Base-by-base conservation (phyloP, 345 rosid species). In the Linum tenue region DNA sequence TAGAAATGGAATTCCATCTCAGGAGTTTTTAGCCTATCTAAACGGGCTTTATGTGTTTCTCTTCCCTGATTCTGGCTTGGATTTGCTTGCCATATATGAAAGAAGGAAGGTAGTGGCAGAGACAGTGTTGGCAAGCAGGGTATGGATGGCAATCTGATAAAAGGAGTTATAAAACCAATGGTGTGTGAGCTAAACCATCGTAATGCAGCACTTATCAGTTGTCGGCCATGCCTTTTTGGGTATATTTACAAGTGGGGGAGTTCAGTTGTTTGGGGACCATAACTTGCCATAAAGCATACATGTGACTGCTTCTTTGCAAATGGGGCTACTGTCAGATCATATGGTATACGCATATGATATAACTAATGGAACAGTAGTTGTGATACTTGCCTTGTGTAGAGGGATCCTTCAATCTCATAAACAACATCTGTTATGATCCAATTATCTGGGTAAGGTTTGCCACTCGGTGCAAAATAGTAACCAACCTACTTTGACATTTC, bases 391-490 rank as follows among this genome's bases (percentile, higher is more conserved):
- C 99, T 80, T 3, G 95, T 81, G 65, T 85, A 55, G 2, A 94
- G 85, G 63, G 89, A 84, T 71, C 99, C 97, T 82, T 94, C 97
- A 60, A 81, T 64, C 79, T 94, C 97, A 64, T 88, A 90, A 63
- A 94, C 79, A 78, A 94, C 37, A 80, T 94, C 99, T 8, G 99
- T 90, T 68, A 88, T 81, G 71, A 90, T 94, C 99, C 99, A 94
- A 72, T 90, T 94, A 80, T 94, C 96, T 79, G 99, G 99, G 75
- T 94, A 94, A 73, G 97, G 96, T 80, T 94, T 94, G 71, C 97
- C 96, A 74, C 99, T 90, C 40, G 97, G 96, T 36, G 99, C 97
- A 80, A 88, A 83, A 79, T 85, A 94, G 73, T 88, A 88, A 63
- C 99, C 99, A 78, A 90, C 97, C 99, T 94, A 80, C 65, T 55